Evolutionary conservation across 129 eudicot species (phyloP).

Genomic region (Flaveria sonorensis): DNA sequence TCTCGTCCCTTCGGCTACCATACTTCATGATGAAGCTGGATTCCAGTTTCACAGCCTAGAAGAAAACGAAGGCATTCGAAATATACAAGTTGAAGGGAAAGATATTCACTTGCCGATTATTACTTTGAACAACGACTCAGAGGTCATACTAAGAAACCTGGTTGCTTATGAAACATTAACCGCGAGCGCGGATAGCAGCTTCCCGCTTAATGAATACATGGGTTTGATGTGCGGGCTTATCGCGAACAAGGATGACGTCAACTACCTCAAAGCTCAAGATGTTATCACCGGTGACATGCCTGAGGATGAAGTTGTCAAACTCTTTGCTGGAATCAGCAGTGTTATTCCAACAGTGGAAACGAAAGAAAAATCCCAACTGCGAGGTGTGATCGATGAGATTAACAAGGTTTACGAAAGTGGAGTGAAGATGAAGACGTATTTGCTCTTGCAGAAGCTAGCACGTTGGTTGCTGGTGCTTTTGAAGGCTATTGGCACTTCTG

Average conservation of each 20-base stretch:
- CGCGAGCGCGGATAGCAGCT: not conserved
- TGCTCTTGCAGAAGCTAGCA: slow-evolving; percentile 18
- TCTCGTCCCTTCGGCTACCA: slow-evolving; percentile 36
- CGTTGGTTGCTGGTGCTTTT: slow-evolving; percentile 14
- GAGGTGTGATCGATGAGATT: not conserved
- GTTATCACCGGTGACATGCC: slow-evolving; percentile 27
- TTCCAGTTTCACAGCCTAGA: slow-evolving; percentile 19
- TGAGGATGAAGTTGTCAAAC: slow-evolving; percentile 30
- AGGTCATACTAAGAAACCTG: slow-evolving; percentile 46
- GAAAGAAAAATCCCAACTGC: slow-evolving; percentile 4
- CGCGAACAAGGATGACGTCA: slow-evolving; percentile 37
- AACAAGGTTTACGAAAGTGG: slow-evolving; percentile 9
- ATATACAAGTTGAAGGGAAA: not conserved
- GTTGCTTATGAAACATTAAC: slow-evolving; percentile 40
- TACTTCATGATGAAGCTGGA: slow-evolving; percentile 29
- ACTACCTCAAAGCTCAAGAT: slow-evolving; percentile 2
- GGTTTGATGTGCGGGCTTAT: slow-evolving; percentile 57
- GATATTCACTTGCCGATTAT: slow-evolving; percentile 34
- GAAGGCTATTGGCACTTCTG: not conserved
- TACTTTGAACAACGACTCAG: slow-evolving; percentile 33
- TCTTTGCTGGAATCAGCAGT: slow-evolving; percentile 44
- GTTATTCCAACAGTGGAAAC: not conserved
- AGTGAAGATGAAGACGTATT: not conserved
- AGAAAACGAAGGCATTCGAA: slow-evolving; percentile 18
- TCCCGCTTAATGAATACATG: slow-evolving; percentile 32